A percentile compares a stretch with the other conserved stretches of the same genome.
Evolutionary conservation across 1,139 yeast species (phyloP).

Genomic region (Yamadazyma trypodendri): DNA sequence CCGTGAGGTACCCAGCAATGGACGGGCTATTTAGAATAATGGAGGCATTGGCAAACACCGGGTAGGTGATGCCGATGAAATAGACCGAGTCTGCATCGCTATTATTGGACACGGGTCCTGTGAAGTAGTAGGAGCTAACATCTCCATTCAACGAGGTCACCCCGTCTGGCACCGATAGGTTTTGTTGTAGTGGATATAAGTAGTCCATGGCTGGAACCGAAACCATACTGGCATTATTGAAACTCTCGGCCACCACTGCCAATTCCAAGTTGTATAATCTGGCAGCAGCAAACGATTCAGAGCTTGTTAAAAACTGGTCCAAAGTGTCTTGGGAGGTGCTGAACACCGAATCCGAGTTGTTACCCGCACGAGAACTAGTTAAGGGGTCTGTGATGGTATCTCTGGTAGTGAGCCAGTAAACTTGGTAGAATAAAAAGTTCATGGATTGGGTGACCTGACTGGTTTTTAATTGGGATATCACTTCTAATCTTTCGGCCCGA

Average conservation of each 20-base stretch:
- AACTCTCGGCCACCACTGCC: constrained; percentile 32
- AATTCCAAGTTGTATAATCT: constrained; percentile 61
- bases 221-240: constrained; percentile 29
- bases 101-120: constrained; percentile 57
- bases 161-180: constrained; percentile 42
- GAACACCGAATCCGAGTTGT: constrained; percentile 45
- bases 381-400: constrained; percentile 62
- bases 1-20: constrained; percentile 70
- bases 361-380: constrained; percentile 69
- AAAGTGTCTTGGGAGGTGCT: constrained; percentile 44
- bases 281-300: constrained; percentile 64
- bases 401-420: constrained; percentile 63
- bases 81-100: constrained; percentile 30
- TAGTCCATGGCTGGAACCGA: constrained; percentile 31
- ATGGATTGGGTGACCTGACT: constrained; percentile 74
- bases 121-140: constrained; percentile 36
- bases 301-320: constrained; percentile 61
- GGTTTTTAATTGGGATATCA: constrained; percentile 77
- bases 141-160: constrained; percentile 23
- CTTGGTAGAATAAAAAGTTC: constrained; percentile 64
- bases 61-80: constrained; percentile 62
- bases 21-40: constrained; percentile 58
- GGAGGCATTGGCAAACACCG: constrained; percentile 72
- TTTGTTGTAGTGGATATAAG: constrained; percentile 53
- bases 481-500: constrained; percentile 69